These are phyloP conservation scores for Trichoderma cornu-damae DNA, from an alignment of 2,329 filamentous ascomycete genomes.

Conservation along the genomic window DNA sequence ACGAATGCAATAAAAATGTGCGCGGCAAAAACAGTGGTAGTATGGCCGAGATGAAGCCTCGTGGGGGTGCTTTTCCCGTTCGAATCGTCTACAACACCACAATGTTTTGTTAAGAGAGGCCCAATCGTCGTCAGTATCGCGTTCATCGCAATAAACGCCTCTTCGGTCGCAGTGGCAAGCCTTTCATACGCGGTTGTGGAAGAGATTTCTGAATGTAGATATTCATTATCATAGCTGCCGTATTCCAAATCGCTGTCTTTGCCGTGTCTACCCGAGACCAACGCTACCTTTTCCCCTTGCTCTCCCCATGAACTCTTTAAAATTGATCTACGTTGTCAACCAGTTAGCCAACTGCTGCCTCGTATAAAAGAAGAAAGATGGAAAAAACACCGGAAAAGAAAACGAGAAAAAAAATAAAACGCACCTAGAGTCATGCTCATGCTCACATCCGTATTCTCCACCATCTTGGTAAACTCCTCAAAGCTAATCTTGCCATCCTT, in stretches of 20 bases:
- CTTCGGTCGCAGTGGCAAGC: background rate
- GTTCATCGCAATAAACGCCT: background rate
- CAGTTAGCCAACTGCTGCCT: slow-evolving; percentile 2
- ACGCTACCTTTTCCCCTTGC: background rate
- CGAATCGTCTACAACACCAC: background rate
- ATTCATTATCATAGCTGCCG: slow-evolving; percentile 29
- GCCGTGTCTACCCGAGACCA: slow-evolving; percentile 22
- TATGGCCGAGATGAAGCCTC: background rate
- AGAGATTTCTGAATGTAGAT: slow-evolving; percentile 18
- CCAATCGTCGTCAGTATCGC: background rate
- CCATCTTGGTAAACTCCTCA: slow-evolving; percentile 98
- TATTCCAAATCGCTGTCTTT: slow-evolving; percentile 17
- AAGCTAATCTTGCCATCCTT: slow-evolving; percentile 98
- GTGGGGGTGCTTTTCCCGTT: too few species aligned
- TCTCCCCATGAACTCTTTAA: slow-evolving; percentile 13
- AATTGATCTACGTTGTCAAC: slow-evolving; percentile 23
- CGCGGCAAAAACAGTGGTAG: too few species aligned
- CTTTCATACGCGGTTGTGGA: background rate
- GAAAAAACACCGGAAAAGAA: too few species aligned
- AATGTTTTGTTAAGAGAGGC: background rate
- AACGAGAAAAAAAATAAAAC: slow-evolving; percentile 26
- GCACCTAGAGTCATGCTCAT: slow-evolving; percentile 69
- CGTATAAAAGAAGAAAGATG: background rate
- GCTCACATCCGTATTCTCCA: slow-evolving; percentile 82
- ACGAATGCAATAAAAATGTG: background rate